Base-by-base conservation (phyloP, 106 monocot genomes). In the Phalaenopsis equestris region DNA sequence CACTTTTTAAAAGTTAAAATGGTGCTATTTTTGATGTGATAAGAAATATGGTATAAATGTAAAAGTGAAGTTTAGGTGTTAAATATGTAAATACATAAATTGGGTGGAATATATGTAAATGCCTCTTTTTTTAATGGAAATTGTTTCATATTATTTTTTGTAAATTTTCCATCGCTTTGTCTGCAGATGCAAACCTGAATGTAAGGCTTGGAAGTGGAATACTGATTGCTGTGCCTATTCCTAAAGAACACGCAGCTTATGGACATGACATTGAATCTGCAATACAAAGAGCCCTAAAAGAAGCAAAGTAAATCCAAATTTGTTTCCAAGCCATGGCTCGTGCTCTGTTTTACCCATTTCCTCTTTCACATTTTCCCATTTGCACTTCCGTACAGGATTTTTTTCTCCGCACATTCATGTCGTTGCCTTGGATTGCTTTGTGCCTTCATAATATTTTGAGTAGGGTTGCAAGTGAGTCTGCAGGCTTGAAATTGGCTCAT, bases 141-240 rank as follows among this genome's bases (percentile, higher is more conserved):
- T 57, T 57, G 19, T 15, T 57, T 47, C 12, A 79, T 77, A 38
- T 21, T 43, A 48, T 77, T 17, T 73, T 21, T 72, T 77, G 41
- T 58, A 42, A 1, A 57, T 78, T 30, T 84, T 67, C 18, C 7
- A 6, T 78, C 67, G 39, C n/a, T 83, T 11, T 82, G 48, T 48
- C 16, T 87, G 81, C 87, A 98, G 98, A 93, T 91, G 86, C 94
- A 86, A 95, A 80, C 87, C 67, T 84, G 57, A 88, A 64, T 23
- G 77, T 91, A 64, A 70, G 83, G 57, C 87, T 95, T 78, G 93
- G 90, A 67, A 84, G 82, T 82, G 99, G 99, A 36, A 93, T 90
- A 24, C 75, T 99, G 43, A 93, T 99, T 84, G 89, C 94, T 70
- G 99, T 99, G 76, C 99, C 99, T 41, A 95, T 99, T 75, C 95